phyloP scores from a whole-genome alignment of 495 filamentous ascomycete species.

The Parathielavia hyrcaniae region DNA sequence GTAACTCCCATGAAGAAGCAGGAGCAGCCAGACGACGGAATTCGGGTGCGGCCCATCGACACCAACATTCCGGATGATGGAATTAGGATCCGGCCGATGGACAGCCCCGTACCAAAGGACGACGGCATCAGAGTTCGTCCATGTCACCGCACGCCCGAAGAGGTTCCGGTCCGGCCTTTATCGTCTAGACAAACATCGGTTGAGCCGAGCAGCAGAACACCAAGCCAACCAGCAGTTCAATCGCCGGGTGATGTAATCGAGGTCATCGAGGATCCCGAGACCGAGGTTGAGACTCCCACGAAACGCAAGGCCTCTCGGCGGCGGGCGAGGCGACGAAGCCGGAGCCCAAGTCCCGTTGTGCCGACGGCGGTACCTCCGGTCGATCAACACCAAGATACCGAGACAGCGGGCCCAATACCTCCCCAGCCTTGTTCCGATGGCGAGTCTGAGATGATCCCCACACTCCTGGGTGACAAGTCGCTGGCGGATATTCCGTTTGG shows the following conservation, averaged over 20 bases:
- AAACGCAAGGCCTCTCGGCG: conserved; percentile 22
- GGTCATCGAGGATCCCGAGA: conserved; percentile 33
- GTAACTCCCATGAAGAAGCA: conserved; percentile 9
- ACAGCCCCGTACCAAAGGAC: no score
- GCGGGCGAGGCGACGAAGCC: conserved; percentile 16
- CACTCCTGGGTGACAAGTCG: conserved; percentile 40
- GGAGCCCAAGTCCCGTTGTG: conserved; percentile 17
- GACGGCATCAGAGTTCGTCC: conserved; percentile 32
- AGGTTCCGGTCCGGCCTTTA: conserved; percentile 25
- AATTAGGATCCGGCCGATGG: conserved; percentile 29
- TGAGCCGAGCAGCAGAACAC: conserved; percentile 14
- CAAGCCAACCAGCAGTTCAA: conserved; percentile 27
- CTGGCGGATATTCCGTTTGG: conserved; percentile 52
- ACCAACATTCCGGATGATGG: conserved; percentile 23
- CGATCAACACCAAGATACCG: conserved; percentile 10
- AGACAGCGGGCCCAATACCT: conserved; percentile 1
- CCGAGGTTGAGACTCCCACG: conserved; percentile 26
- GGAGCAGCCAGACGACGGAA: conserved; percentile 18
- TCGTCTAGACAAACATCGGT: conserved; percentile 31
- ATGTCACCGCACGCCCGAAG: conserved; percentile 23
- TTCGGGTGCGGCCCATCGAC: conserved; percentile 34
- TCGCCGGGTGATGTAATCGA: conserved; percentile 48
- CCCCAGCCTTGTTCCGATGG: conserved; percentile 17
- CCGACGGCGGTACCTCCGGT: conserved; percentile 26
- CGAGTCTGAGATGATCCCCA: conserved; percentile 33